These are phyloP conservation scores for Colletotrichum sp. DNA, from an alignment of 2,329 filamentous ascomycete genomes.

Conservation along the genomic window DNA sequence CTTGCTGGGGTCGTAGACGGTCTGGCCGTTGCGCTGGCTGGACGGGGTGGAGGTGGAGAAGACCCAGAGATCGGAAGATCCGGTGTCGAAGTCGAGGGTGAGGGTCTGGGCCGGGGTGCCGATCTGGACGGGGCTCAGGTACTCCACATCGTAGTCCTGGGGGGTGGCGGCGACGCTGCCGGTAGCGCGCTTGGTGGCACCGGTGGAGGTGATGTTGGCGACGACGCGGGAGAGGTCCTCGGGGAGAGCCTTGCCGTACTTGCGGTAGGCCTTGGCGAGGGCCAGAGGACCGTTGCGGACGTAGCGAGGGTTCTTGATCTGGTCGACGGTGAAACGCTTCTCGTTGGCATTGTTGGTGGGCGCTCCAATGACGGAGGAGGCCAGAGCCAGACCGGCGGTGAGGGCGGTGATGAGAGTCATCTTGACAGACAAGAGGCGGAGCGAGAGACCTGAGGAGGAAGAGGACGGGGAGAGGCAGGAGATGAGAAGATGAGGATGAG, in stretches of 20 bases:
- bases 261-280: slow-evolving; percentile 41
- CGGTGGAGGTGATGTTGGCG: slow-evolving; percentile 20
- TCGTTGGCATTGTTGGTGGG: slow-evolving; percentile 14
- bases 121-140: slow-evolving; percentile 44
- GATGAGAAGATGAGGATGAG: background rate
- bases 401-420: slow-evolving; percentile 17
- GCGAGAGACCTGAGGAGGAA: background rate
- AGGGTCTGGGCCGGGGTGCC: slow-evolving; percentile 48
- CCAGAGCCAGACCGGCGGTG: slow-evolving; percentile 22
- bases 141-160: slow-evolving; percentile 37
- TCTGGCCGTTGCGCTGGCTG: slow-evolving; percentile 29
- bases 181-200: slow-evolving; percentile 28
- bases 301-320: slow-evolving; percentile 41
- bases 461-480: background rate
- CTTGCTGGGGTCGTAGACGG: slow-evolving; percentile 31
- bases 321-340: slow-evolving; percentile 34
- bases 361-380: slow-evolving; percentile 26
- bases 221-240: slow-evolving; percentile 31
- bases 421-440: background rate
- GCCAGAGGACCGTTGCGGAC: slow-evolving; percentile 34
- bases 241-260: slow-evolving; percentile 38
- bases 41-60: slow-evolving; percentile 33
- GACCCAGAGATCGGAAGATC: slow-evolving; percentile 47
- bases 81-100: slow-evolving; percentile 51
- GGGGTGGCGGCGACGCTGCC: slow-evolving; percentile 34